Evolutionary conservation across 2,329 filamentous ascomycete species (phyloP).

Genomic region (Pestalotiopsis sp.): DNA sequence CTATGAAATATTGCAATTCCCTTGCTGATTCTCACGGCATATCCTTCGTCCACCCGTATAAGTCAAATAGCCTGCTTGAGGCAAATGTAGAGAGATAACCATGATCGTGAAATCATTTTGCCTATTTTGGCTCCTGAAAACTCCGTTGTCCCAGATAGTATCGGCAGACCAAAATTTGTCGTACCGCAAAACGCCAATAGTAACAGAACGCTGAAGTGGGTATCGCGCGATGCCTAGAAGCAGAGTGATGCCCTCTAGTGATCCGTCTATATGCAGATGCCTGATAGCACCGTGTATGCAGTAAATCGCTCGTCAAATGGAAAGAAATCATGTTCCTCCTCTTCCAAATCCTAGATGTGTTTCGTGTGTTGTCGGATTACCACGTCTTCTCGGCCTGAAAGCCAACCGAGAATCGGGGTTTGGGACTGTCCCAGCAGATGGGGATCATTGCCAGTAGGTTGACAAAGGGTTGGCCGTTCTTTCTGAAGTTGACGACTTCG

Average conservation of each 20-base stretch:
- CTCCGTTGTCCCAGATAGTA: neutral
- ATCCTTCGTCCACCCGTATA: no score
- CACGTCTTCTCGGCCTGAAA: constrained; percentile 66
- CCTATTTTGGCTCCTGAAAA: neutral
- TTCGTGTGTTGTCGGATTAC: constrained; percentile 13
- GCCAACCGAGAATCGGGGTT: constrained; percentile 75
- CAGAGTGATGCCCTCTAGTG: constrained; percentile 20
- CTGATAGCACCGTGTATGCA: constrained; percentile 18
- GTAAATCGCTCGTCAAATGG: neutral
- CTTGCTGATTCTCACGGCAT: no score
- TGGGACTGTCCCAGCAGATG: constrained; percentile 66
- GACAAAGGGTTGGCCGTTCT: constrained; percentile 77
- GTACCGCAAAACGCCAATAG: neutral
- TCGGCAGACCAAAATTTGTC: neutral
- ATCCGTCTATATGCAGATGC: constrained; percentile 18
- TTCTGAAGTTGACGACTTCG: constrained; percentile 76
- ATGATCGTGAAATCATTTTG: neutral
- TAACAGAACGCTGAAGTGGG: constrained; percentile 16
- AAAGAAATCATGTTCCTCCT: neutral
- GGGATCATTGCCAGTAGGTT: constrained; percentile 88
- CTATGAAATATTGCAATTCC: no score
- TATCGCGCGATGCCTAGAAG: constrained; percentile 32
- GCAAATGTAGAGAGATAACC: no score
- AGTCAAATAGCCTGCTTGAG: no score
- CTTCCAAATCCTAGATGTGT: neutral